Evolutionary conservation across 1,139 yeast genomes (phyloP).

Genomic region (Wickerhamomyces sp.): DNA sequence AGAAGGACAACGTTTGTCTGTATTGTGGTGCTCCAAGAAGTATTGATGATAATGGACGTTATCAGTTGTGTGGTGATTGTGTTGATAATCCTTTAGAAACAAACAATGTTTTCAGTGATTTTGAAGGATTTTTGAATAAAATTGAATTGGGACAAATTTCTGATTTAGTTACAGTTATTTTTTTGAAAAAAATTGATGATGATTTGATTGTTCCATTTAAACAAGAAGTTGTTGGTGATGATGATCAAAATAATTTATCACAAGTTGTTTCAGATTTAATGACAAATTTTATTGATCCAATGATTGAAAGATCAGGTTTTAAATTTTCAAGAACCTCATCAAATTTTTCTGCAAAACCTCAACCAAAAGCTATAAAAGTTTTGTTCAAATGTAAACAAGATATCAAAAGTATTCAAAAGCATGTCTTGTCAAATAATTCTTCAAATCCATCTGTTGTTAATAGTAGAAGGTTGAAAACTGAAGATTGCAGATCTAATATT

Average conservation of each 20-base stretch:
- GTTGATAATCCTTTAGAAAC: constrained; percentile 19
- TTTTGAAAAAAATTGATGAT: constrained; percentile 15
- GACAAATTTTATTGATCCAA: constrained; percentile 11
- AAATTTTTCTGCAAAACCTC: constrained; percentile 17
- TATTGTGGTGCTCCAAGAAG: constrained; percentile 20
- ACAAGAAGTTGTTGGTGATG: constrained; percentile 6
- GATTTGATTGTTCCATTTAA: constrained; percentile 12
- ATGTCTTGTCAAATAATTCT: constrained; percentile 3
- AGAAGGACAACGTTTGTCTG: constrained; percentile 13
- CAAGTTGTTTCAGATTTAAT: constrained; percentile 11
- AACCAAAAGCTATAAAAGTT: constrained; percentile 20
- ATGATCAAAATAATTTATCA: constrained; percentile 11
- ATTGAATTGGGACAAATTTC: constrained; percentile 12
- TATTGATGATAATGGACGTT: constrained; percentile 22
- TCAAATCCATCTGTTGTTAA: background rate
- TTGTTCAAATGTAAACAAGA: constrained; percentile 23
- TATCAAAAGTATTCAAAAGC: constrained; percentile 18
- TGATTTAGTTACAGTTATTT: constrained; percentile 17
- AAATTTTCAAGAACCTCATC: constrained; percentile 19
- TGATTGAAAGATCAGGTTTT: constrained; percentile 19
- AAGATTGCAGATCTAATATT: constrained; percentile 19
- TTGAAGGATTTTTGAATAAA: constrained; percentile 13
- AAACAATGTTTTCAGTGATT: constrained; percentile 19
- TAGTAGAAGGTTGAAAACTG: constrained; percentile 17
- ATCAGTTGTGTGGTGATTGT: constrained; percentile 21